A percentile compares a stretch with the other conserved stretches of the same genome.
Conservation (phyloP, 2,329 filamentous ascomycete species). For the Colletotrichum shisoi region DNA sequence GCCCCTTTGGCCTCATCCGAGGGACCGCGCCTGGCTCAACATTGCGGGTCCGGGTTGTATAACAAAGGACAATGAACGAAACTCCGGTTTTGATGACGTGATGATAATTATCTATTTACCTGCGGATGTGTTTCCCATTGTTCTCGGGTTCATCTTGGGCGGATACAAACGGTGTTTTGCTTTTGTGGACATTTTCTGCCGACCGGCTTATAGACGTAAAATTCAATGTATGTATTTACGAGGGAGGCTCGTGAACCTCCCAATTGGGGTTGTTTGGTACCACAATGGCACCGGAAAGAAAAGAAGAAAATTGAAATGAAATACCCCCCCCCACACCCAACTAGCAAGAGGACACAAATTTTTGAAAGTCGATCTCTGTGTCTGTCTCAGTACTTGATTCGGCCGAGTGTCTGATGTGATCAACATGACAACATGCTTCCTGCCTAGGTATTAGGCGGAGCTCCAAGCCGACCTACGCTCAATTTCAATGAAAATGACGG, state of each 20-base stretch:
- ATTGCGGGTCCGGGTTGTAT: conserved; percentile 34
- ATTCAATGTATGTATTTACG: conserved; percentile 38
- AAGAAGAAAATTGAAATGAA: not conserved
- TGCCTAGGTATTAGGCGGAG: not conserved
- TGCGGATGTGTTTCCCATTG: conserved; percentile 8
- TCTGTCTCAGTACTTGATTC: not conserved
- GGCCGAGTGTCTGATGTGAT: conserved; percentile 6
- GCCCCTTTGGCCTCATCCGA: not conserved
- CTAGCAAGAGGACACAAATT: not conserved
- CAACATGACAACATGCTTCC: not conserved
- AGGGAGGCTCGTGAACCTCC: conserved; percentile 5
- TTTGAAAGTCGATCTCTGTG: conserved; percentile 1
- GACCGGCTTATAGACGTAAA: conserved; percentile 23
- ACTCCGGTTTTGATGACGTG: conserved; percentile 34
- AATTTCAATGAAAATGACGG: not conserved
- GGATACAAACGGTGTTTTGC: conserved; percentile 26
- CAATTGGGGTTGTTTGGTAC: conserved; percentile 5
- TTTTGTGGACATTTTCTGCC: conserved; percentile 25
- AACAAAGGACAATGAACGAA: conserved; percentile 25
- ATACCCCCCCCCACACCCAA: too few relatives aligned
- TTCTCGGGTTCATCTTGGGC: conserved; percentile 12
- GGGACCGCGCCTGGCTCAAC: conserved; percentile 31
- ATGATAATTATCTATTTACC: conserved; percentile 38
- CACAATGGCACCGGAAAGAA: not conserved
- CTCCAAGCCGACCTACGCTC: not conserved